Evolutionary conservation across 148 eudicot genomes (phyloP).

Genomic region (Hydrangea macrophylla): DNA sequence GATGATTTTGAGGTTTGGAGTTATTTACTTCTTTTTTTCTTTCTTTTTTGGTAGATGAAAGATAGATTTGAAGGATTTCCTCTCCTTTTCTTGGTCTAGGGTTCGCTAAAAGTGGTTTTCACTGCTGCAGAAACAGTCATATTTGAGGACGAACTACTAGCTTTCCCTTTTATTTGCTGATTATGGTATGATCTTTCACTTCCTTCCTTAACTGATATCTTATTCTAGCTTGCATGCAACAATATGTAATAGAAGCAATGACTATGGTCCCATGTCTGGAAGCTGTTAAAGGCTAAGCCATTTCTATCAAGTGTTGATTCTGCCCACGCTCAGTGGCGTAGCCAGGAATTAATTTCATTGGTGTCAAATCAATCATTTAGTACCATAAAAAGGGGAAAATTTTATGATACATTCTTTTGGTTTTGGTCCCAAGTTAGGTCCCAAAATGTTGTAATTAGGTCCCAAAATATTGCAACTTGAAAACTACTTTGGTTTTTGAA

Average conservation of each 20-base stretch:
- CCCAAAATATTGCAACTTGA: too few relatives aligned
- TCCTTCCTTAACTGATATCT: neutral
- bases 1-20: neutral
- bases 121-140: slow-evolving; percentile 24
- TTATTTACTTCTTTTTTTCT: too few relatives aligned
- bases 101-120: slow-evolving; percentile 12
- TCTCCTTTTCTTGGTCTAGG: slow-evolving; percentile 7
- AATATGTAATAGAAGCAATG: neutral
- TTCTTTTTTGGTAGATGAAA: too few relatives aligned
- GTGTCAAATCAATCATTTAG: too few relatives aligned
- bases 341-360: neutral
- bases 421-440: too few relatives aligned
- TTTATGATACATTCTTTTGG: neutral
- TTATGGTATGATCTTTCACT: slow-evolving; percentile 29
- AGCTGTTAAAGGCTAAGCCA: neutral
- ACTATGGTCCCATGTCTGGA: neutral
- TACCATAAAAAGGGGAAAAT: neutral
- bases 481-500: too few relatives aligned
- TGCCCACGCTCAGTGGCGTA: neutral
- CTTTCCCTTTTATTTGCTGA: neutral
- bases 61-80: neutral
- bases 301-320: too few relatives aligned
- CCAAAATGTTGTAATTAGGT: too few relatives aligned
- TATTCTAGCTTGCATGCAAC: neutral
- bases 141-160: slow-evolving; percentile 19